These are phyloP conservation scores for Collybiopsis confluens DNA, from an alignment of 768 basidiomycete genomes.

Conservation along the genomic window DNA sequence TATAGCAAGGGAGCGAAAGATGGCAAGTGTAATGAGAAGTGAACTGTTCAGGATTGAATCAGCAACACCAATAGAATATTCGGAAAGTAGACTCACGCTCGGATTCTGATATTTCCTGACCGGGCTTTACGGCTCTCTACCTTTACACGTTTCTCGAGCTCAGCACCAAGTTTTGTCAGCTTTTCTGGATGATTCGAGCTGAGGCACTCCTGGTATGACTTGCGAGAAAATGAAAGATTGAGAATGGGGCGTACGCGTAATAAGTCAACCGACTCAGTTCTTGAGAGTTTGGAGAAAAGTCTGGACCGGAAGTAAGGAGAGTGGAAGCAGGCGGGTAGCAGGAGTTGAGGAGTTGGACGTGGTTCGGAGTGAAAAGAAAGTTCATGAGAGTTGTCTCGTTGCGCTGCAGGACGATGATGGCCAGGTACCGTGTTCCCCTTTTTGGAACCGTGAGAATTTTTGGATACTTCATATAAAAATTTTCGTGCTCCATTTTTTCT, in stretches of 20 bases:
- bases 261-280: slow-evolving; percentile 84
- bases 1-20: slow-evolving; percentile 75
- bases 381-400: too few species aligned
- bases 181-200: slow-evolving; percentile 78
- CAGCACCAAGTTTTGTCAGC: slow-evolving; percentile 68
- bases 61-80: too few species aligned
- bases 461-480: too few species aligned
- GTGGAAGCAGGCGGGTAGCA: slow-evolving; percentile 83
- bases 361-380: slow-evolving; percentile 74
- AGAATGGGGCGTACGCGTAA: slow-evolving; percentile 50
- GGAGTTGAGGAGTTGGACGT: slow-evolving; percentile 76
- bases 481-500: slow-evolving; percentile 5
- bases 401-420: slow-evolving; percentile 12
- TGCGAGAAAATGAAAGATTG: background rate
- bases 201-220: slow-evolving; percentile 4
- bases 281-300: slow-evolving; percentile 77
- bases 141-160: slow-evolving; percentile 71
- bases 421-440: background rate
- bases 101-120: slow-evolving; percentile 69
- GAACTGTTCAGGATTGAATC: slow-evolving; percentile 44
- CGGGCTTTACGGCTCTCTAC: slow-evolving; percentile 64
- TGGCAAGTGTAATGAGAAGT: slow-evolving; percentile 78
- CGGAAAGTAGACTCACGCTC: slow-evolving; percentile 57
- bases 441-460: too few species aligned
- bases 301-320: slow-evolving; percentile 69